Evolutionary conservation across 352 stramenopile species (phyloP), one percentile per base, ranked within the genome.

Genomic region (Chrysophaeum taylorii): DNA sequence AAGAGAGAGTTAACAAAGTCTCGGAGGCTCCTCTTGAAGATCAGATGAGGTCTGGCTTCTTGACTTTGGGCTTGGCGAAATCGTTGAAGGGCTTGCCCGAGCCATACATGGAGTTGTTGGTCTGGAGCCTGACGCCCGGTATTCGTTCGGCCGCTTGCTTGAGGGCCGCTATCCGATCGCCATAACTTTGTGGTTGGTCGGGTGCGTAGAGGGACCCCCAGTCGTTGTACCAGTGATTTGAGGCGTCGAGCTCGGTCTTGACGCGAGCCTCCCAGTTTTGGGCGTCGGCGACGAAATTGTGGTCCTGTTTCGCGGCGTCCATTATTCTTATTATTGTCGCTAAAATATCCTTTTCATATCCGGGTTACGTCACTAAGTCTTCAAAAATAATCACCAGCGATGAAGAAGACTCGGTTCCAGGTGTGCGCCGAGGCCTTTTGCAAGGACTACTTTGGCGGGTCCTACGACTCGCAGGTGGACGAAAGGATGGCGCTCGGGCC

Each of bases 211-310:
- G 57, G 2, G 31, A 33, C 5, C 57, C 57, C 57, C 57, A 66
- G 57, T 66, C 57, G 9, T 42, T 27, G 36, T 45, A 41, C 57
- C 57, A 66, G 16, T 45, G 31, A 18, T 66, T 66, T 2, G 57
- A 41, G 2, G 57, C 31, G 4, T 66, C 36, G 14, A 66, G 15
- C 31, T 66, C 57, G 16, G 31, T 35, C 36, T 66, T 45, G 31
- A 41, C 31, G 5, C 57, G 57, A 31, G 23, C 1, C 57, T 66
- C 57, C 57, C 57, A 66, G 36, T 66, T 66, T 23, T 66, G 36
- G 1, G 18, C 36, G 31, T 66, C 57, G 33, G 33, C 57, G 33
- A 66, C 57, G 33, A 27, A 64, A 25, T 12, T 31, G 33, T 39
- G 15, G 15, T 64, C 53, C 50, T 61, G n/a, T n/a, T n/a, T n/a